phyloP scores from a whole-genome alignment of 2,329 filamentous ascomycete genomes.

The Atkinsonella hypoxylon region DNA sequence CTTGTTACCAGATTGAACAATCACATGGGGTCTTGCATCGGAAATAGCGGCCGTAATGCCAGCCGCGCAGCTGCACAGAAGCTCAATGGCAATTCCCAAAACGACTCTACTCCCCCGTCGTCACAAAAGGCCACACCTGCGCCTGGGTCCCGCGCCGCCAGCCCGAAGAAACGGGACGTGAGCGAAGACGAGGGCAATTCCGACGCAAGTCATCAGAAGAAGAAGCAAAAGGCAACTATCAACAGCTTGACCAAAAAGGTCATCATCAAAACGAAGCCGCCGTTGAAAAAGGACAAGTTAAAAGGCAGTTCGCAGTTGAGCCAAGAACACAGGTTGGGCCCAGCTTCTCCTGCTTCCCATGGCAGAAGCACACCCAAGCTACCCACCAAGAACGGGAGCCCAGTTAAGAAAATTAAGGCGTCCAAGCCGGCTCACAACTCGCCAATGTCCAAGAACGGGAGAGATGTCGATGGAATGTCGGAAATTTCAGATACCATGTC shows the following conservation, averaged over 20 bases:
- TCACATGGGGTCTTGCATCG: conserved; percentile 57
- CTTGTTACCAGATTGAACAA: conserved; percentile 54
- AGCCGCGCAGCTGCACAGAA: conserved; percentile 51
- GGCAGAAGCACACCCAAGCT: conserved; percentile 19
- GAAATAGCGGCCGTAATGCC: conserved; percentile 51
- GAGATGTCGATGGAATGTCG: conserved; percentile 38
- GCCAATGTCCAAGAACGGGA: conserved; percentile 36
- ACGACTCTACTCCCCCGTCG: conserved; percentile 46
- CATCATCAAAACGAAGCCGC: conserved; percentile 40
- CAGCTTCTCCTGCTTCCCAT: conserved; percentile 12
- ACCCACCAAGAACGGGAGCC: conserved; percentile 24
- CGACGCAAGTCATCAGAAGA: conserved; percentile 42
- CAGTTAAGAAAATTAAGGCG: conserved; percentile 31
- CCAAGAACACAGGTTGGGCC: conserved; percentile 32
- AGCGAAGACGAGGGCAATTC: conserved; percentile 44
- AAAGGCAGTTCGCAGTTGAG: conserved; percentile 38
- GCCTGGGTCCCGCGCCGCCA: conserved; percentile 40
- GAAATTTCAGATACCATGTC: conserved; percentile 46
- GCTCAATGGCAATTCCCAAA: conserved; percentile 44
- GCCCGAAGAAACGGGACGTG: conserved; percentile 44
- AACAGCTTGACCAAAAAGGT: conserved; percentile 37
- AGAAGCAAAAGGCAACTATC: conserved; percentile 38
- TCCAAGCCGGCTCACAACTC: conserved; percentile 37
- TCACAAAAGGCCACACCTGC: conserved; percentile 51
- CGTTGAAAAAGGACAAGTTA: conserved; percentile 42